Evolutionary conservation across 495 filamentous ascomycete genomes (phyloP).

Genomic region (Penicillium herquei): DNA sequence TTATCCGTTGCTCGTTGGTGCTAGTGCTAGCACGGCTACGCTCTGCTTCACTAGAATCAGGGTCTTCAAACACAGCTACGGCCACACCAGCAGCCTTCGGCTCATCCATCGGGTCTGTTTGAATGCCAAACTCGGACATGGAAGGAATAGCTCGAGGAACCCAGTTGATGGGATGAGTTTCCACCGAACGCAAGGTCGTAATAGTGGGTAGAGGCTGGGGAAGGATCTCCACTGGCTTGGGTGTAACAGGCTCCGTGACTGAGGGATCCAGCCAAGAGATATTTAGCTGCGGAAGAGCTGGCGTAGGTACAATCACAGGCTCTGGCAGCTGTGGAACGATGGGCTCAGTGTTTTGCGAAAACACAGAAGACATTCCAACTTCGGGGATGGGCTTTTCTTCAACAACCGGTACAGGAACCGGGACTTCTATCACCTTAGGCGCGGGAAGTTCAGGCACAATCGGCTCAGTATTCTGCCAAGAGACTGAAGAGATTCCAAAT

Average conservation of each 20-base stretch:
- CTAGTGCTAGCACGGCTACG: slow-evolving; percentile 27
- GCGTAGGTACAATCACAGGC: slow-evolving; percentile 22
- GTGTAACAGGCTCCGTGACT: slow-evolving; percentile 38
- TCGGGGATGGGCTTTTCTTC: slow-evolving; percentile 18
- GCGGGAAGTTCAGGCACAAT: slow-evolving; percentile 10
- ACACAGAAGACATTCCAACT: slow-evolving; percentile 49
- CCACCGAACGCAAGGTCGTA: slow-evolving; percentile 37
- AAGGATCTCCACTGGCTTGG: slow-evolving; percentile 14
- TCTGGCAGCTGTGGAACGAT: slow-evolving; percentile 30
- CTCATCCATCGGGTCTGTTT: slow-evolving; percentile 23
- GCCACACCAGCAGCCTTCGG: slow-evolving; percentile 18
- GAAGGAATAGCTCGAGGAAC: slow-evolving; percentile 17
- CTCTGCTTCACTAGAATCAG: slow-evolving; percentile 44
- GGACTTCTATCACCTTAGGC: slow-evolving; percentile 5
- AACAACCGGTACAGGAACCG: slow-evolving; percentile 7
- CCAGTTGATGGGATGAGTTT: not conserved
- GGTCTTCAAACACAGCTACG: slow-evolving; percentile 51
- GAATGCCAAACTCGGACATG: slow-evolving; percentile 19
- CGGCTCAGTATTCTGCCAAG: slow-evolving; percentile 27
- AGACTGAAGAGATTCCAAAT: slow-evolving; percentile 49
- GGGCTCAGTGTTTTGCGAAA: slow-evolving; percentile 50
- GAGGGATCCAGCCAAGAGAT: slow-evolving; percentile 35
- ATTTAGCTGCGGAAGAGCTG: slow-evolving; percentile 29
- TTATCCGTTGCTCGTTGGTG: slow-evolving; percentile 41
- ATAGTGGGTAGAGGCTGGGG: slow-evolving; percentile 26